phyloP scores from a whole-genome alignment of 768 basidiomycete species.

The Agrocybe praecox region DNA sequence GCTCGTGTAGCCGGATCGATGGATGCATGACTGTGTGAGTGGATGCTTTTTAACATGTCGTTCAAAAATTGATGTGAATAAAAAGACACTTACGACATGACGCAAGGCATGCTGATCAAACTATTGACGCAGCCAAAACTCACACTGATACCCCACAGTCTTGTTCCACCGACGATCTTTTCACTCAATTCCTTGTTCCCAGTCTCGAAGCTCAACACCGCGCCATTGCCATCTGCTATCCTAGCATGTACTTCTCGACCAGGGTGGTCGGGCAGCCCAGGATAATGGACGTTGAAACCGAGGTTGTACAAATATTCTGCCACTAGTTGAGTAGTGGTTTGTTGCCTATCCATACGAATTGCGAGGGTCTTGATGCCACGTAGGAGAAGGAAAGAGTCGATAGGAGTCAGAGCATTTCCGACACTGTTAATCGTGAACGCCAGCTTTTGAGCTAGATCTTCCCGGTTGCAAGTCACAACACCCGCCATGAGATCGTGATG shows the following conservation, averaged over 20 bases:
- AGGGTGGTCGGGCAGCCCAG: slow-evolving; percentile 83
- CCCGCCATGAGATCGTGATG: slow-evolving; percentile 99
- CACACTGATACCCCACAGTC: slow-evolving; percentile 97
- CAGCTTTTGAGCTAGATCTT: slow-evolving; percentile 87
- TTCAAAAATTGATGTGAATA: slow-evolving; percentile 1
- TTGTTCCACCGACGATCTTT: slow-evolving; percentile 87
- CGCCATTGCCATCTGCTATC: slow-evolving; percentile 90
- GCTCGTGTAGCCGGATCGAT: slow-evolving; percentile 95
- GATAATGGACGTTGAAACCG: slow-evolving; percentile 92
- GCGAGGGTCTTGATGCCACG: slow-evolving; percentile 96
- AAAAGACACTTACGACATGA: slow-evolving; percentile 90
- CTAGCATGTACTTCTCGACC: slow-evolving; percentile 87
- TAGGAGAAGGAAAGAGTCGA: slow-evolving; percentile 95
- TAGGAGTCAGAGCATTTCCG: slow-evolving; percentile 93
- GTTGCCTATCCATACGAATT: slow-evolving; percentile 94
- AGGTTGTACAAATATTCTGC: slow-evolving; percentile 83
- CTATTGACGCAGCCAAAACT: slow-evolving; percentile 99
- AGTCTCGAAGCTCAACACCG: slow-evolving; percentile 94
- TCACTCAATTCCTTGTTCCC: slow-evolving; percentile 90
- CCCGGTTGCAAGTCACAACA: slow-evolving; percentile 87
- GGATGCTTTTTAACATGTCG: slow-evolving; percentile 12
- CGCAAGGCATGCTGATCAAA: slow-evolving; percentile 98
- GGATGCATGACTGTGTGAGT: slow-evolving; percentile 84
- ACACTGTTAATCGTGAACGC: slow-evolving; percentile 92
- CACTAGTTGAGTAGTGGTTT: slow-evolving; percentile 77